These are phyloP conservation scores for Parafenestella ontariensis DNA, from an alignment of 2,329 filamentous ascomycete genomes.

Conservation along the genomic window DNA sequence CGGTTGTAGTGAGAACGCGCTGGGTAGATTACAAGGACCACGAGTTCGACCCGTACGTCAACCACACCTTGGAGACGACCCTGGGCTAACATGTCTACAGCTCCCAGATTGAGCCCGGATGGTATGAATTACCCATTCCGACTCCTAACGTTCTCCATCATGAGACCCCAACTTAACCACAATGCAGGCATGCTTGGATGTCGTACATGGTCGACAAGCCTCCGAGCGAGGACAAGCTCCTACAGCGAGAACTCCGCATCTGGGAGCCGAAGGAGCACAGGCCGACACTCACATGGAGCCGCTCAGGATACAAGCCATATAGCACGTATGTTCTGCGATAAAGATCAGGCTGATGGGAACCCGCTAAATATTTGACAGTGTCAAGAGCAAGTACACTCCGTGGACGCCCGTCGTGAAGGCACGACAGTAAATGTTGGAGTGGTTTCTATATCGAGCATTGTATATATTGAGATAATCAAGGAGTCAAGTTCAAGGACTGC, in stretches of 20 bases:
- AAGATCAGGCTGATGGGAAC: background rate
- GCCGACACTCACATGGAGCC: constrained; percentile 76
- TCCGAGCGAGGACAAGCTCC: constrained; percentile 75
- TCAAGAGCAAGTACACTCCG: constrained; percentile 58
- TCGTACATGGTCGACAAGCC: constrained; percentile 91
- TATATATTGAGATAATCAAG: constrained; percentile 36
- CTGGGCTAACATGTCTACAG: constrained; percentile 55
- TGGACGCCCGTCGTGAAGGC: constrained; percentile 58
- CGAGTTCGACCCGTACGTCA: constrained; percentile 76
- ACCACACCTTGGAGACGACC: background rate
- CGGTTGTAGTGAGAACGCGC: constrained; percentile 78
- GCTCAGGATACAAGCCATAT: constrained; percentile 89
- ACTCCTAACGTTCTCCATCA: background rate
- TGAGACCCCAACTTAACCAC: constrained; percentile 3
- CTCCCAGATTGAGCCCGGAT: constrained; percentile 89
- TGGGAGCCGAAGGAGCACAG: constrained; percentile 80
- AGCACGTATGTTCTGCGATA: constrained; percentile 75
- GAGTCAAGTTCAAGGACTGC: too few species aligned
- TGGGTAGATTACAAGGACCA: constrained; percentile 97
- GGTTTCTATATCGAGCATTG: constrained; percentile 25
- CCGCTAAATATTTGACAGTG: constrained; percentile 42
- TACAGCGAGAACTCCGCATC: constrained; percentile 69
- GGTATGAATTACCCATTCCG: constrained; percentile 54
- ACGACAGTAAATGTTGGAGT: constrained; percentile 36
- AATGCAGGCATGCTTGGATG: constrained; percentile 86